Conservation (phyloP, 1,284 basidiomycete species). For the Pascua sp. region DNA sequence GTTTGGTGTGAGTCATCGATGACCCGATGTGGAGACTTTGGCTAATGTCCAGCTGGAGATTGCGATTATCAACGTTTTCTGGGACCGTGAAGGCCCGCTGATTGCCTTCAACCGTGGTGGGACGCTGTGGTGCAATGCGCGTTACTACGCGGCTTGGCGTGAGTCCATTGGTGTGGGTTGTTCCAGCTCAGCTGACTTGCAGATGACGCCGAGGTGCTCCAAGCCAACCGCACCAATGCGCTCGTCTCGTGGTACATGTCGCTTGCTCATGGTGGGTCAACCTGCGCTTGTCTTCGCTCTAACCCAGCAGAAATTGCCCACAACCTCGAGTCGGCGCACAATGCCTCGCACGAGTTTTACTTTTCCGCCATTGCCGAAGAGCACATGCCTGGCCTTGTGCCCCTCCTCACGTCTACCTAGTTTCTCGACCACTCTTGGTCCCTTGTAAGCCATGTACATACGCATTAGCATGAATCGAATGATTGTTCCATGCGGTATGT, state of each 20-base stretch:
- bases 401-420: constrained; percentile 10
- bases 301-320: constrained; percentile 34
- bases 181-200: constrained; percentile 58
- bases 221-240: constrained; percentile 49
- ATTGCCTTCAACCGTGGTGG: constrained; percentile 94
- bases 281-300: not conserved
- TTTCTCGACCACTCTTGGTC: constrained; percentile 2
- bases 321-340: constrained; percentile 49
- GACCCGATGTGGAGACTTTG: no score
- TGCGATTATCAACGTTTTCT: constrained; percentile 78
- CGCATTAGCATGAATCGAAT: no score
- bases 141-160: constrained; percentile 88
- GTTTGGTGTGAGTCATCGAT: constrained; percentile 31
- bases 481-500: no score
- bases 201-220: constrained; percentile 43
- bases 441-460: no score
- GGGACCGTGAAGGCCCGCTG: constrained; percentile 70
- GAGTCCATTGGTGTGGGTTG: constrained; percentile 53
- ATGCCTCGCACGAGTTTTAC: constrained; percentile 76
- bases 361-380: constrained; percentile 85
- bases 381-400: constrained; percentile 38
- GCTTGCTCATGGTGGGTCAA: constrained; percentile 69
- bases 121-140: constrained; percentile 82
- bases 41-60: constrained; percentile 42
- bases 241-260: constrained; percentile 85